phyloP scores from a whole-genome alignment of 2,329 filamentous ascomycete species.

The Pestalotiopsis sp. region DNA sequence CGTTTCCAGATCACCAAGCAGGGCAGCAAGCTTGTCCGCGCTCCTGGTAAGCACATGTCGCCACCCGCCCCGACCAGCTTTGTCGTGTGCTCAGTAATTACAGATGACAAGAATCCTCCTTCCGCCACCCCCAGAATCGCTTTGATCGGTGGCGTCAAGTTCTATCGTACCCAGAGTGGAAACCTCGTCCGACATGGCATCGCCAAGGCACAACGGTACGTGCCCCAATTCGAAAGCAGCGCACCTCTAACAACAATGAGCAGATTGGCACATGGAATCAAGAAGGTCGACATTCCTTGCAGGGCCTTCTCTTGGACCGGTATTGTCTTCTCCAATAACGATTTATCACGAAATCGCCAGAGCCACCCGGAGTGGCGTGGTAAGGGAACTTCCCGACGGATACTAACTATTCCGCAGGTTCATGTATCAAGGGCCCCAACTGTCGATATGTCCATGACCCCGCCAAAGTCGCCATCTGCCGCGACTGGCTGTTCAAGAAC shows the following conservation, averaged over 20 bases:
- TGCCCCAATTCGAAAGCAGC: slow-evolving; percentile 25
- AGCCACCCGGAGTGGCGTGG: slow-evolving; percentile 31
- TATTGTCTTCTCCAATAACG: slow-evolving; percentile 54
- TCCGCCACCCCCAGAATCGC: slow-evolving; percentile 75
- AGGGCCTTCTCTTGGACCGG: slow-evolving; percentile 71
- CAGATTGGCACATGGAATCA: slow-evolving; percentile 57
- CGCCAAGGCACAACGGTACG: slow-evolving; percentile 76
- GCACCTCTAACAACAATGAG: slow-evolving; percentile 39
- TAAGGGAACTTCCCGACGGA: slow-evolving; percentile 38
- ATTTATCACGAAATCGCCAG: slow-evolving; percentile 32
- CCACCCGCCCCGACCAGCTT: slow-evolving; percentile 26
- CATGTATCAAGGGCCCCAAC: slow-evolving; percentile 77
- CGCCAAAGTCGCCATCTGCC: slow-evolving; percentile 87
- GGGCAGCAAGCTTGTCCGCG: slow-evolving; percentile 80
- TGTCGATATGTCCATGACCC: slow-evolving; percentile 87
- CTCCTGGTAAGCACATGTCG: slow-evolving; percentile 58
- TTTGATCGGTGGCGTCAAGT: slow-evolving; percentile 75
- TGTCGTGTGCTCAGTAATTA: slow-evolving; percentile 19
- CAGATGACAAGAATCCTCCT: slow-evolving; percentile 62
- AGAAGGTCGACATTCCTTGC: slow-evolving; percentile 75
- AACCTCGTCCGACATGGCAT: slow-evolving; percentile 81
- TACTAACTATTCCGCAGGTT: slow-evolving; percentile 66
- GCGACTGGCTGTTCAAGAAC: slow-evolving; percentile 79
- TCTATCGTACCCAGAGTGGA: slow-evolving; percentile 83
- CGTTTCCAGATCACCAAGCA: slow-evolving; percentile 74